Evolutionary conservation across 2,329 filamentous ascomycete species (phyloP), one percentile per base, ranked within the genome.

Genomic region (Tolypocladium tropicale): DNA sequence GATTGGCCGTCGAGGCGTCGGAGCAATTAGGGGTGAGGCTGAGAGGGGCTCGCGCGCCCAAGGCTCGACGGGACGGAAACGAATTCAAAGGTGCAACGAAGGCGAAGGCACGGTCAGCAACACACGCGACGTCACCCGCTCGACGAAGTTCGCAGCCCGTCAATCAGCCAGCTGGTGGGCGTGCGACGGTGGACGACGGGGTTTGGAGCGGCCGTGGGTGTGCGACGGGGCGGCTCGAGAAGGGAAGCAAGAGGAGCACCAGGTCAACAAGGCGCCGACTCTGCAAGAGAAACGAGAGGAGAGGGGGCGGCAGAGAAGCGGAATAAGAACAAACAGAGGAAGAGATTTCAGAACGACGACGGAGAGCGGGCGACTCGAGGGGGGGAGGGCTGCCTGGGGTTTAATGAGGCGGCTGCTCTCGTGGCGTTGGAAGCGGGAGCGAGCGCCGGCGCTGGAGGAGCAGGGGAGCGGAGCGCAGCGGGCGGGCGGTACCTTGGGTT

Each of bases 1-100:
- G 60, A 60, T 60, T 62, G 67, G 74, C 74, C 72, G 72, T 74
- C 71, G 70, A 76, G 72, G 70, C 67, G 64, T 64, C 62, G 64
- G 61, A 60, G 59, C 62, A 63, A 53, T 50, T n/a, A n/a, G 58
- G 62, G 63, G 68, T 65, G 66, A 68, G 62, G 65, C 62, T 61
- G 61, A 59, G 56, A 63, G 3, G n/a, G n/a, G 63, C 64, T 62
- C 61, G 61, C 61, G 54, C 23, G 54, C 32, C 60, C 58, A 64
- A 64, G 61, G 64, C 52, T 33, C 52, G 58, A 58, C 57, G 60
- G 58, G 62, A 65, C 64, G 60, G 61, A 49, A 65, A 58, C 50
- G 57, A 60, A 61, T 58, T 56, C 54, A 56, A n/a, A 36, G 49
- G 18, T 50, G 53, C 50, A 59, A 60, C 43, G 56, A 61, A 62